A percentile compares a stretch with the other conserved stretches of the same genome.
phyloP scores from a whole-genome alignment of 1,284 basidiomycete genomes.

The Apiotrichum gamsii region DNA sequence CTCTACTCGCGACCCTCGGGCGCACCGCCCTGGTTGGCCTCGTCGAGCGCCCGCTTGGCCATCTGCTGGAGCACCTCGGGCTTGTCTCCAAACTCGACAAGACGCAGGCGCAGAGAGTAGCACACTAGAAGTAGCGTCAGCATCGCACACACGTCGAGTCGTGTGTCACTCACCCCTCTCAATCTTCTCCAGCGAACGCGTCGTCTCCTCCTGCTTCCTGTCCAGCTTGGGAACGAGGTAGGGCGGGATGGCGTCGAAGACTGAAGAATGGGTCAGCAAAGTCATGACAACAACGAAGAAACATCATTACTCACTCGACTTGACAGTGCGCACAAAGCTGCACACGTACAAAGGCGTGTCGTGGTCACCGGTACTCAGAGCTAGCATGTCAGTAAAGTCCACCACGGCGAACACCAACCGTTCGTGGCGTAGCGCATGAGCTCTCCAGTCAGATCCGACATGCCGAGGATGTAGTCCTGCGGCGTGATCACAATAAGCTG shows the following conservation, averaged over 20 bases:
- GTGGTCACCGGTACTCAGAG: slow-evolving; percentile 62
- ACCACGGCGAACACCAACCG: slow-evolving; percentile 23
- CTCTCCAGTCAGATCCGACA: slow-evolving; percentile 92
- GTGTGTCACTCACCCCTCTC: slow-evolving; percentile 67
- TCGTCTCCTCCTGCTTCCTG: slow-evolving; percentile 83
- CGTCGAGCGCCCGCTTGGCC: slow-evolving; percentile 45
- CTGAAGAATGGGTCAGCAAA: slow-evolving; percentile 17
- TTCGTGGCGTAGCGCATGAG: slow-evolving; percentile 89
- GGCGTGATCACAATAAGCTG: slow-evolving; percentile 60
- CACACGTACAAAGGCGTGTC: slow-evolving; percentile 64
- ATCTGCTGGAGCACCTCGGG: slow-evolving; percentile 44
- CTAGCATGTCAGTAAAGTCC: slow-evolving; percentile 12
- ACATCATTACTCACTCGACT: slow-evolving; percentile 68
- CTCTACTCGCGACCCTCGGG: slow-evolving; percentile 3
- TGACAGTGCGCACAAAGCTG: slow-evolving; percentile 70
- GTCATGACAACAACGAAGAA: too few relatives aligned
- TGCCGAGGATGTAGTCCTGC: slow-evolving; percentile 82
- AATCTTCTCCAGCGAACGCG: slow-evolving; percentile 82
- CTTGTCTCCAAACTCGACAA: slow-evolving; percentile 45
- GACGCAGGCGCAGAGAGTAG: slow-evolving; percentile 42
- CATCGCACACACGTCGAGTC: not conserved
- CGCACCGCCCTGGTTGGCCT: slow-evolving; percentile 24
- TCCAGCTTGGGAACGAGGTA: slow-evolving; percentile 53
- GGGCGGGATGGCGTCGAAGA: slow-evolving; percentile 35
- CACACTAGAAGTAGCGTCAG: slow-evolving; percentile 33